A percentile compares a stretch with the other conserved stretches of the same genome.
These are phyloP conservation scores for Plasmodium relictum DNA, from an alignment of 169 alveolate genomes.

Conservation along the genomic window DNA sequence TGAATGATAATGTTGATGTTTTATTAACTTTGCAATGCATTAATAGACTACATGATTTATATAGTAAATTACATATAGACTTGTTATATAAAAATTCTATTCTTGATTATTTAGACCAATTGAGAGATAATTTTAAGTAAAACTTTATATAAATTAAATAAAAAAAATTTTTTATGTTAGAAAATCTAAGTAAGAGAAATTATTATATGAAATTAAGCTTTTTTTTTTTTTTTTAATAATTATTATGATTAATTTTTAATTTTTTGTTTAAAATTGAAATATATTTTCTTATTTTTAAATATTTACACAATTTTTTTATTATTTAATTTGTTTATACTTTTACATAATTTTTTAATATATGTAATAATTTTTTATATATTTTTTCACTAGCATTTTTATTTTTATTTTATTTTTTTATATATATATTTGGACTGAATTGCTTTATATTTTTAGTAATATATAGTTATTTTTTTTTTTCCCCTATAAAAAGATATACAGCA, in stretches of 20 bases:
- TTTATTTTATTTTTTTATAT: no score
- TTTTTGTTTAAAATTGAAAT: conserved; percentile 1
- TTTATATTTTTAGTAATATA: no score
- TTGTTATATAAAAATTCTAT: conserved; percentile 34
- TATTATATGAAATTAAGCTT: no score
- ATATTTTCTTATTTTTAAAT: neutral
- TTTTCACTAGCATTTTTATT: no score
- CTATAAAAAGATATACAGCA: no score
- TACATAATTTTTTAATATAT: no score
- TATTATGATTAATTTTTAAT: no score
- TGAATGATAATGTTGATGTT: conserved; percentile 52
- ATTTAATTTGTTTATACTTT: neutral
- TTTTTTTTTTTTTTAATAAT: neutral
- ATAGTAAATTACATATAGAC: conserved; percentile 24
- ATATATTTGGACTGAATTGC: no score
- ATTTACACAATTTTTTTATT: neutral
- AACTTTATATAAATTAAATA: no score
- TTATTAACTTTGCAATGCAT: conserved; percentile 38
- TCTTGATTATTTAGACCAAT: conserved; percentile 39
- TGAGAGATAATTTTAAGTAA: conserved; percentile 11
- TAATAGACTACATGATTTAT: conserved; percentile 39
- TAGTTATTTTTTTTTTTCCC: no score
- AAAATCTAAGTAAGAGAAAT: neutral
- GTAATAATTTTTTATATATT: no score
- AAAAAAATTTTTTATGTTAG: no score